These are phyloP conservation scores for Phaffomyces antillensis DNA, from an alignment of 805 yeast species.

Conservation along the genomic window DNA sequence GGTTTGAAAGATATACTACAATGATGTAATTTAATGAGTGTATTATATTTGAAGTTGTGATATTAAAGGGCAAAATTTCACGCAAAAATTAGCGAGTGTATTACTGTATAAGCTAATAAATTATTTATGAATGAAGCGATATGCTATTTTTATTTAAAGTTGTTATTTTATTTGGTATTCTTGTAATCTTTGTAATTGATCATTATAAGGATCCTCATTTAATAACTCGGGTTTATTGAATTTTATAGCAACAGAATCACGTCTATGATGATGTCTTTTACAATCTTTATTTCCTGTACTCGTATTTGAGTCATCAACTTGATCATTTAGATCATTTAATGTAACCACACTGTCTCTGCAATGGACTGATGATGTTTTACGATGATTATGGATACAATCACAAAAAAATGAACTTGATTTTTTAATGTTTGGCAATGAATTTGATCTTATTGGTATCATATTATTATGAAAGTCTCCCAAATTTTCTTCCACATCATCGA, in stretches of 20 bases:
- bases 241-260: slow-evolving; percentile 24
- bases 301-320: background rate
- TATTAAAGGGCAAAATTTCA: too few species aligned
- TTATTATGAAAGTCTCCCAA: background rate
- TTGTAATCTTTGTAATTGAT: too few species aligned
- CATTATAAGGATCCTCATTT: background rate
- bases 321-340: background rate
- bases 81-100: too few species aligned
- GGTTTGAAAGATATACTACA: too few species aligned
- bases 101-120: too few species aligned
- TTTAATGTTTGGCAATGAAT: background rate
- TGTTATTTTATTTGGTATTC: too few species aligned
- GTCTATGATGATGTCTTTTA: slow-evolving; percentile 23
- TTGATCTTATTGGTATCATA: background rate
- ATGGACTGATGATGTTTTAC: background rate
- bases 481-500: too few species aligned
- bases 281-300: background rate
- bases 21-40: background rate
- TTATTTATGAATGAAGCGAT: too few species aligned
- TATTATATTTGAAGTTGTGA: background rate
- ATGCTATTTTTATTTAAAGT: too few species aligned
- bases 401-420: slow-evolving; percentile 3
- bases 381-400: slow-evolving; percentile 1
- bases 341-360: slow-evolving; percentile 2
- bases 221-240: slow-evolving; percentile 7